Conservation (phyloP, 2,329 filamentous ascomycete species). For the Cladosporium sp. region DNA sequence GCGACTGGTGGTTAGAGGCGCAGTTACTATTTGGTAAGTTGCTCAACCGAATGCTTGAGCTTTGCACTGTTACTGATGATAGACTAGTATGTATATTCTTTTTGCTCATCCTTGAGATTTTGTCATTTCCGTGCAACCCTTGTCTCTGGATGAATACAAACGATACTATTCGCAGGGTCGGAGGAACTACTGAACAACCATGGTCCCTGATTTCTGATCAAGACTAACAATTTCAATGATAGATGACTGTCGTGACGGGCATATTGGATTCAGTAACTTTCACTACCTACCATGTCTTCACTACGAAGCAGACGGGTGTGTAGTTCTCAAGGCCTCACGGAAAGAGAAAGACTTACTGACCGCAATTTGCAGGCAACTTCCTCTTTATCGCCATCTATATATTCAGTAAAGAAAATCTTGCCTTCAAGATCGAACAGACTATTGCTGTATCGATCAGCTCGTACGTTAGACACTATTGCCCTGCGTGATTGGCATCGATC, state of each 20-base stretch:
- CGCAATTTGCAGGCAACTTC: neutral
- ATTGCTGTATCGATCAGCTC: slow-evolving; percentile 11
- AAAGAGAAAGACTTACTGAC: slow-evolving; percentile 26
- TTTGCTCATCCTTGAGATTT: too few species aligned
- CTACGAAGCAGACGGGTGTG: slow-evolving; percentile 35
- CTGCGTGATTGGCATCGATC: neutral
- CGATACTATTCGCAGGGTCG: too few species aligned
- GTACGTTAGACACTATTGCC: neutral
- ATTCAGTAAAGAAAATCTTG: slow-evolving; percentile 11
- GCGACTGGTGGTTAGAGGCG: slow-evolving; percentile 26
- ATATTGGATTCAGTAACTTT: slow-evolving; percentile 34
- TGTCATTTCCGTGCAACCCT: too few species aligned
- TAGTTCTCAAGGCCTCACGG: slow-evolving; percentile 24
- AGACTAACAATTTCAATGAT: neutral
- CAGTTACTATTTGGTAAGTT: slow-evolving; percentile 28
- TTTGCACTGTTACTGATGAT: neutral
- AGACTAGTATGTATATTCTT: neutral
- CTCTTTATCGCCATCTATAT: slow-evolving; percentile 12
- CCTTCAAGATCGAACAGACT: slow-evolving; percentile 10
- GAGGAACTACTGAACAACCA: neutral
- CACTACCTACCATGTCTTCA: slow-evolving; percentile 32
- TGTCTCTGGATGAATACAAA: too few species aligned
- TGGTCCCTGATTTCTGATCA: neutral
- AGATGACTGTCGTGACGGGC: slow-evolving; percentile 32
- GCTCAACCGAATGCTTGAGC: too few species aligned